Evolutionary conservation across 352 stramenopile genomes (phyloP), one percentile per base, ranked within the genome.

Genomic region (Elongisporangium senticosum): DNA sequence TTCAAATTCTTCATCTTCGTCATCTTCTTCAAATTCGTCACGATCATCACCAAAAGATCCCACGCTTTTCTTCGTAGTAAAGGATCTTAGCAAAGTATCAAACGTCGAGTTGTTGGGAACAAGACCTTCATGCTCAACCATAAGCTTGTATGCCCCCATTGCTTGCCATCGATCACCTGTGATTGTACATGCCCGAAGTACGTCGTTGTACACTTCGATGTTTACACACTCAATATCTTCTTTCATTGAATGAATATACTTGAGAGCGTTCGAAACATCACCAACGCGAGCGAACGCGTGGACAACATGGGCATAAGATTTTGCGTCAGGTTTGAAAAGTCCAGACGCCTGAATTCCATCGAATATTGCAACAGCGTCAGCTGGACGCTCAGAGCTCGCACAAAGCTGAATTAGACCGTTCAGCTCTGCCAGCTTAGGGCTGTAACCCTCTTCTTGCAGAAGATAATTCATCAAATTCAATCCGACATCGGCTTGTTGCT

Each of bases 391-490:
- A 21, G 78, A 68, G 24, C 69, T 81, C 22, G 75, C 74, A 33
- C 65, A 83, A 37, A 87, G 51, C 43, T 72, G 65, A 47, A 85
- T 85, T 1, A 75, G 75, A 6, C 77, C 77, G 52, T 74, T 85
- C 8, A 87, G 62, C 8, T 82, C 68, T 10, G 76, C 67, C 26
- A 87, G 20, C 39, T 65, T 78, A 15, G 77, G 75, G 17, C 65
- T 65, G 53, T 77, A 85, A 8, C 48, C 59, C n/a, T 72, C 53
- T 6, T 61, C 53, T 24, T 69, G 53, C 64, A 88, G 77, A 62
- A 87, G 61, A 58, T 87, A 72, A 6, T 90, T 68, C 52, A 93
- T 55, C 33, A 93, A 89, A 2, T 72, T 70, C 39, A 86, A 53
- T 5, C 83, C 83, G 1, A 87, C 62, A 8, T 82, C 69, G 51